phyloP scores from a whole-genome alignment of 108 stramenopile species.

The Cyclostephanos invisitatus region DNA sequence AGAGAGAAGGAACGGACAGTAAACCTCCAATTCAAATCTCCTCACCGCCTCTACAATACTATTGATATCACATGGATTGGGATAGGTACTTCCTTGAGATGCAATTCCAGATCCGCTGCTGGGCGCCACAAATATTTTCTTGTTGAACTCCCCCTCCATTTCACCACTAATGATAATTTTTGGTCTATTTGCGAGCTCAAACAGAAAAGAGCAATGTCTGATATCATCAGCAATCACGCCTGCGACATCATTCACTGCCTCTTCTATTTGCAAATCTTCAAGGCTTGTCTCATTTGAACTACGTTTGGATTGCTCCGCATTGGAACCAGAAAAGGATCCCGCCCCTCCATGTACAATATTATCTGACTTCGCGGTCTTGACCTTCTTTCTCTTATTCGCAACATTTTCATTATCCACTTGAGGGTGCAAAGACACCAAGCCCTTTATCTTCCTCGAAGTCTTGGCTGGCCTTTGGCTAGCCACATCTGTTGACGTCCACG shows the following conservation, averaged over 20 bases:
- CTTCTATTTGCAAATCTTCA: slow-evolving; percentile 6
- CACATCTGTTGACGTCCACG: neutral
- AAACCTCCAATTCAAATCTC: slow-evolving; percentile 17
- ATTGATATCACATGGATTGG: neutral
- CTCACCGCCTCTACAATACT: slow-evolving; percentile 8
- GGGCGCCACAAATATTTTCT: neutral
- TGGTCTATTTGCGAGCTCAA: slow-evolving; percentile 1
- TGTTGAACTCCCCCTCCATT: neutral
- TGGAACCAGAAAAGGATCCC: neutral
- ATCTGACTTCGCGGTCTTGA: neutral
- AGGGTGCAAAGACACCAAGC: neutral
- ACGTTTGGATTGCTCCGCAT: neutral
- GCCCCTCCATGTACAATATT: neutral
- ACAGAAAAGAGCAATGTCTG: slow-evolving; percentile 1
- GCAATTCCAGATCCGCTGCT: too few relatives aligned
- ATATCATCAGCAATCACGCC: slow-evolving; percentile 2
- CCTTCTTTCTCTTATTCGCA: neutral
- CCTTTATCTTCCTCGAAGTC: neutral
- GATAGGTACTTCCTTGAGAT: neutral
- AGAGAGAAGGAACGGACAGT: slow-evolving; percentile 21
- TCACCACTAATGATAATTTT: neutral
- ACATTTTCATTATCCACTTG: neutral
- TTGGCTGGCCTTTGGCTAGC: neutral
- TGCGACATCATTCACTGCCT: neutral
- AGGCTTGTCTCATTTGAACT: neutral